A percentile compares a stretch with the other conserved stretches of the same genome.
Evolutionary conservation across 2,329 filamentous ascomycete species (phyloP).

Genomic region (Cytospora schulzeri): DNA sequence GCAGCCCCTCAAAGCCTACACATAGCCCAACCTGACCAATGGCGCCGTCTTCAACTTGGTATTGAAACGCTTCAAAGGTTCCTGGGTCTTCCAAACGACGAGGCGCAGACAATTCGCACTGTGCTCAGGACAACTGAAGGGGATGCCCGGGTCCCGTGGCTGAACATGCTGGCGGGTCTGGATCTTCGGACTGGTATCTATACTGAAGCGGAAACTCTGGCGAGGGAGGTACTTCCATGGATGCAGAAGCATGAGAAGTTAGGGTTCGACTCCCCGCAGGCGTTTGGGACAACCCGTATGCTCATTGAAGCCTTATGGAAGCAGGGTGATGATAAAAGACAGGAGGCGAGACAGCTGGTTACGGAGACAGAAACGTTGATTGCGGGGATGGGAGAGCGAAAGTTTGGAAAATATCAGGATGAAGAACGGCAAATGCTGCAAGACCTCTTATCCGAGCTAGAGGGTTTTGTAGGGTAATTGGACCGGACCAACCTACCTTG

Average conservation of each 20-base stretch:
- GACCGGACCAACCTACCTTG: no score
- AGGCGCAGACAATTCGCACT: not conserved
- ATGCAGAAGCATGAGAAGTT: conserved; percentile 16
- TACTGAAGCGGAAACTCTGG: conserved; percentile 1
- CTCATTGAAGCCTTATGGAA: not conserved
- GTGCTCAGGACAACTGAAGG: not conserved
- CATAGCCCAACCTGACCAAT: not conserved
- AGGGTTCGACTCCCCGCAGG: conserved; percentile 13
- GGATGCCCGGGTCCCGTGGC: not conserved
- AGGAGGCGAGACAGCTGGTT: not conserved
- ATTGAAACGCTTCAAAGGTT: not conserved
- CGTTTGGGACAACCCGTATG: conserved; percentile 18
- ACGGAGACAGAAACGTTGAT: not conserved
- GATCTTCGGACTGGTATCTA: not conserved
- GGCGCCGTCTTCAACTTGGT: not conserved
- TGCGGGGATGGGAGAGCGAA: not conserved
- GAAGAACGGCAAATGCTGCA: not conserved
- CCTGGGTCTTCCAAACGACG: not conserved
- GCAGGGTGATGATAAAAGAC: not conserved
- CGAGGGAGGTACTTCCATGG: conserved; percentile 12
- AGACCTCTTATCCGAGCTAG: not conserved
- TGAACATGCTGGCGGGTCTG: not conserved
- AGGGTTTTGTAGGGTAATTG: no score
- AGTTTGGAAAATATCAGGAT: not conserved
- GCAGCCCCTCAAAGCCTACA: not conserved